A percentile compares a stretch with the other conserved stretches of the same genome.
phyloP scores from a whole-genome alignment of 768 basidiomycete species.

The Termitomyces bulborhizus region DNA sequence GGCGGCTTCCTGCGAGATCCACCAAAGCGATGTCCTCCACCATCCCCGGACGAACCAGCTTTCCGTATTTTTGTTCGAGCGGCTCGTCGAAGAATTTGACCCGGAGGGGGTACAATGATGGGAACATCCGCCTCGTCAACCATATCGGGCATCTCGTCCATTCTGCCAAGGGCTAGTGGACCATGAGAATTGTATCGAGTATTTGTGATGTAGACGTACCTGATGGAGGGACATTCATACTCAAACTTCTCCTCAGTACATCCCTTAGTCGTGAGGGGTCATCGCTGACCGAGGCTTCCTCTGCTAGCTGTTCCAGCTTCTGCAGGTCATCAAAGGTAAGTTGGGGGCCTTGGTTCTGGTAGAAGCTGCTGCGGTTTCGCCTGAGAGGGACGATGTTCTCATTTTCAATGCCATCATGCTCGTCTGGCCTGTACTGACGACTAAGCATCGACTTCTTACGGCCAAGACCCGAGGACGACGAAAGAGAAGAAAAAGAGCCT shows the following conservation, averaged over 20 bases:
- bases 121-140: constrained; percentile 86
- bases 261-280: constrained; percentile 78
- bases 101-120: constrained; percentile 83
- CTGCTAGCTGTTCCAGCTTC: constrained; percentile 86
- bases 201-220: constrained; percentile 46
- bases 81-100: constrained; percentile 84
- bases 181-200: constrained; percentile 12
- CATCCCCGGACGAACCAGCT: constrained; percentile 65
- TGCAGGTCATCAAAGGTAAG: constrained; percentile 94
- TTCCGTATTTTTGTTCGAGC: constrained; percentile 97
- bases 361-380: constrained; percentile 63
- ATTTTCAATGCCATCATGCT: constrained; percentile 72
- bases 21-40: constrained; percentile 78
- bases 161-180: constrained; percentile 52
- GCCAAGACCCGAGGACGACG: constrained; percentile 46
- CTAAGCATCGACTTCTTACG: constrained; percentile 93
- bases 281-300: constrained; percentile 78
- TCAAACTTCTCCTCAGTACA: constrained; percentile 79
- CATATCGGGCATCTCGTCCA: constrained; percentile 62
- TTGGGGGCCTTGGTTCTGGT: constrained; percentile 68
- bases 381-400: constrained; percentile 60
- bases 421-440: constrained; percentile 82
- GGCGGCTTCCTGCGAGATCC: constrained; percentile 34
- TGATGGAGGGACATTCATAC: constrained; percentile 79
- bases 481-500: constrained; percentile 34